Base-by-base conservation (phyloP, 2,329 filamentous ascomycete species). In the Sporothrix mexicana region DNA sequence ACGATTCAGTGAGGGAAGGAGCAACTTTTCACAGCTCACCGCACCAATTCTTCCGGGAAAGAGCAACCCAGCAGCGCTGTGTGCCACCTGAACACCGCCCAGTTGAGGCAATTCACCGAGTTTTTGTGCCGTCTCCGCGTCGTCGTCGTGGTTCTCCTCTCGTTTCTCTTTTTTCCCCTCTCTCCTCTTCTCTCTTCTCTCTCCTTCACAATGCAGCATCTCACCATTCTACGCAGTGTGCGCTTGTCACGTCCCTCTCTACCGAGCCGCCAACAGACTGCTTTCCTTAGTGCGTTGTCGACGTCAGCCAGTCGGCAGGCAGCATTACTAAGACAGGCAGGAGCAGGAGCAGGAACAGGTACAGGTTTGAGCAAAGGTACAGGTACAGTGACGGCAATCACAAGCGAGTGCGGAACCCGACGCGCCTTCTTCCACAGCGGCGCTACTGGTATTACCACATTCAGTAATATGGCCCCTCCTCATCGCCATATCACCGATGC, bases 271-370 rank as follows among this genome's bases (percentile, higher is more conserved):
- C 66, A 69, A 36, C 73, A 64, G 41, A 69, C 25, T 41, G 36
- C 41, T 25, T 57, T 67, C 23, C 66, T 66, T 74, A 74, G 74
- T 72, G 64, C 68, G 49, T 55, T 47, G 15, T 66, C 51, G 30
- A 53, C 55, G 15, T 53, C 59, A 47, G 69, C 73, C 72, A 71
- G 69, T 74, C 47, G 68, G 43, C 66, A 45, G 20, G 55, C 67
- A 45, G 59, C 25, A 75, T 75, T 76, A 76, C 72, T 76, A 75
- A 76, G 70, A n/a, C 23, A 45, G 30, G 17, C 61, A 67, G 41
- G 30, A 57, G 49, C 66, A 49, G 20, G 30, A 47, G 30, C 45
- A 45, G 47, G 64, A 57, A 17, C 49, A 6, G 68, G 23, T 45
- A 25, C 47, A 45, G n/a, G 53, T 15, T 36, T 36, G 30, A 36